Conservation (phyloP, 257 asterid genomes). For the Capsicum chinense region DNA sequence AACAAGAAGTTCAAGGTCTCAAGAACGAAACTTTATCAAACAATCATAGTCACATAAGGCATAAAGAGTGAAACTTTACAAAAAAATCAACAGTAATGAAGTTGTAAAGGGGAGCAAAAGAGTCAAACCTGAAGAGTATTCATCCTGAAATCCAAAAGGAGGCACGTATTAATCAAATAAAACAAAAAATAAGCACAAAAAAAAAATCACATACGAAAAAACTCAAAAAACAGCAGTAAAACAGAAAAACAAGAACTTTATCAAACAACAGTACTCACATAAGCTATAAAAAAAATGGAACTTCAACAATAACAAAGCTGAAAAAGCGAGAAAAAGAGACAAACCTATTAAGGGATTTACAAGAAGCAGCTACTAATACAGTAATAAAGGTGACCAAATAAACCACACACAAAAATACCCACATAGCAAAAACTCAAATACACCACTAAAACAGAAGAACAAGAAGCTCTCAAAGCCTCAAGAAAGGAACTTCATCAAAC, state of each 20-base stretch:
- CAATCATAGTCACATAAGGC: constrained; percentile 9
- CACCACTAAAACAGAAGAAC: not conserved
- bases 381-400: not conserved
- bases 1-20: not conserved
- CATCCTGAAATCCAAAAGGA: not conserved
- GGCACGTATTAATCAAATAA: not conserved
- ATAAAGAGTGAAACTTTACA: not conserved
- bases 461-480: not conserved
- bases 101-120: no score
- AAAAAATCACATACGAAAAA: not conserved
- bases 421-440: not conserved
- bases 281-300: not conserved
- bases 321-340: no score
- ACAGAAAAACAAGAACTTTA: not conserved
- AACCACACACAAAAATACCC: not conserved
- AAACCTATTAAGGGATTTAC: no score
- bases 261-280: not conserved
- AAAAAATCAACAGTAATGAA: no score
- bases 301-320: no score
- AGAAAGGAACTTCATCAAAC: not conserved
- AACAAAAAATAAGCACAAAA: not conserved
- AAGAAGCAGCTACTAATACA: no score
- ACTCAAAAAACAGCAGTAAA: not conserved
- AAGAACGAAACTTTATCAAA: not conserved
- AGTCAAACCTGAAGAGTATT: not conserved